Evolutionary conservation across 495 filamentous ascomycete genomes (phyloP).

Genomic region (Aspergillus haitiensis): DNA sequence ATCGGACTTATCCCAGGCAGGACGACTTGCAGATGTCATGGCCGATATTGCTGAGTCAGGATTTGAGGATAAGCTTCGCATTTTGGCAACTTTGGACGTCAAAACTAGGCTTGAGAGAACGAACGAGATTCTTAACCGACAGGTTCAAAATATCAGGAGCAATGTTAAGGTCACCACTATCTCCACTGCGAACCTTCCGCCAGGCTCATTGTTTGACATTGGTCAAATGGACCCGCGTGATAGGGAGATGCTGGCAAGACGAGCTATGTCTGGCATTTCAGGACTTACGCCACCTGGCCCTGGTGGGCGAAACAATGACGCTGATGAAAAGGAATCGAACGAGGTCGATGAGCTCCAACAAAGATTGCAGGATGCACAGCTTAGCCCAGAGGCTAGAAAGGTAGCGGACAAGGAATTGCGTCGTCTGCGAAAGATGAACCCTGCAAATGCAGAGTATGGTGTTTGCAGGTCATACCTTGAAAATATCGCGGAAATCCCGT

Average conservation of each 20-base stretch:
- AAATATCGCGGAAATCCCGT: constrained; percentile 91
- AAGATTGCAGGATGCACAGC: constrained; percentile 74
- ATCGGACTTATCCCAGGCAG: constrained; percentile 76
- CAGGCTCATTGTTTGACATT: constrained; percentile 54
- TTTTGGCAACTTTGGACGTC: constrained; percentile 74
- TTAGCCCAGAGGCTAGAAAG: constrained; percentile 75
- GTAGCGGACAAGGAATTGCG: constrained; percentile 87
- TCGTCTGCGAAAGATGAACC: constrained; percentile 90
- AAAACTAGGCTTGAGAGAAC: constrained; percentile 75
- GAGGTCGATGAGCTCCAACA: constrained; percentile 92
- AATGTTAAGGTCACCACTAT: constrained; percentile 76
- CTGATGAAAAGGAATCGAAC: constrained; percentile 71
- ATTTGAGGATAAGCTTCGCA: constrained; percentile 83
- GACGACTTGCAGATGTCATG: constrained; percentile 94
- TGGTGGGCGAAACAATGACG: constrained; percentile 47
- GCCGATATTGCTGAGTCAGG: constrained; percentile 80
- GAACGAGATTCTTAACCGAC: constrained; percentile 75
- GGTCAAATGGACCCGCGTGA: constrained; percentile 53
- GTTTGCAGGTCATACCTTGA: constrained; percentile 94
- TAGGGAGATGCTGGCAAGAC: constrained; percentile 52
- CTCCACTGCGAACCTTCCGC: constrained; percentile 57
- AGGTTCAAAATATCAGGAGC: constrained; percentile 77
- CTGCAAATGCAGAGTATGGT: constrained; percentile 91
- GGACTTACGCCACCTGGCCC: constrained; percentile 54
- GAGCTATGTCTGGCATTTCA: constrained; percentile 50